Evolutionary conservation across 129 eudicot species (phyloP).

Genomic region (Silybum marianum): DNA sequence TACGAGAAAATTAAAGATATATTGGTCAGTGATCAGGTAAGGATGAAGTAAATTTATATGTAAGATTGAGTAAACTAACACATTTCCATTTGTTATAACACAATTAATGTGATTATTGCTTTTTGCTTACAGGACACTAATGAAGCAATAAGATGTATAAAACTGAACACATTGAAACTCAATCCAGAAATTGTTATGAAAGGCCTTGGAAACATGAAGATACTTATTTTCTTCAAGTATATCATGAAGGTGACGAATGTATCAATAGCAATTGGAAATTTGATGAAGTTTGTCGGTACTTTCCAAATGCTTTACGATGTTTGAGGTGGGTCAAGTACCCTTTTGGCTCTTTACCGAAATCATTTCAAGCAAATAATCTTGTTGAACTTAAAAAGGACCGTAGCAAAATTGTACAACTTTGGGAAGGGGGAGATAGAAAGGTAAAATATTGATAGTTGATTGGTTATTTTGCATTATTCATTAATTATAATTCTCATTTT

Average conservation of each 20-base stretch:
- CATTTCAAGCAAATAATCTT: conserved; percentile 1
- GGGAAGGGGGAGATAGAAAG: conserved; percentile 20
- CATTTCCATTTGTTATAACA: too few relatives aligned
- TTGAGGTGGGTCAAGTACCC: neutral
- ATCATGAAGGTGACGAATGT: too few relatives aligned
- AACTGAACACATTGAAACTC: neutral
- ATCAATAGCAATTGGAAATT: neutral
- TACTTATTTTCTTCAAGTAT: neutral
- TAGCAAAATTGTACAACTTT: neutral
- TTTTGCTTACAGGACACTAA: neutral
- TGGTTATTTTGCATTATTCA: neutral
- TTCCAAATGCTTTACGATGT: conserved; percentile 1
- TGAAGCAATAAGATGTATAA: neutral
- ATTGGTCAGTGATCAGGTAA: too few relatives aligned
- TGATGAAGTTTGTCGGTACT: neutral
- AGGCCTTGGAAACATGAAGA: neutral
- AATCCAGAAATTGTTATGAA: neutral
- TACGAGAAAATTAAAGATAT: too few relatives aligned
- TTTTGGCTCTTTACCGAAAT: neutral
- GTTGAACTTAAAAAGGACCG: neutral
- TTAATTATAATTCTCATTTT: neutral
- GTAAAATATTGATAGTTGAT: neutral
- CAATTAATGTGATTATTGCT: neutral
- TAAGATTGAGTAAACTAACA: too few relatives aligned
- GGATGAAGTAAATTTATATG: too few relatives aligned